phyloP scores from a whole-genome alignment of 1,284 basidiomycete genomes.

The Sanguinoderma infundibulare region DNA sequence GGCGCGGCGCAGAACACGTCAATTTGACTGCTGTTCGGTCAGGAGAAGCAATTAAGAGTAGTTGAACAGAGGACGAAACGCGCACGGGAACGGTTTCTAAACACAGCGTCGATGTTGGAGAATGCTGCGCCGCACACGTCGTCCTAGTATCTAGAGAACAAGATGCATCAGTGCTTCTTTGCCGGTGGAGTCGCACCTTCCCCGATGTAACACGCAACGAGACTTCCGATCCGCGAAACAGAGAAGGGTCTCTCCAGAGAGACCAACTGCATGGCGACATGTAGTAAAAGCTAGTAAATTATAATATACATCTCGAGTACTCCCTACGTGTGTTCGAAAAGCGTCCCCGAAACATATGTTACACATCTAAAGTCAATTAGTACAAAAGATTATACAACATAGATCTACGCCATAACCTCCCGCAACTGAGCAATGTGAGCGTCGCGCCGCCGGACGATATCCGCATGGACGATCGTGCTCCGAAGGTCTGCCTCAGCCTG shows the following conservation, averaged over 20 bases:
- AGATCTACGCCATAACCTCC: slow-evolving; percentile 28
- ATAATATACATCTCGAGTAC: neutral
- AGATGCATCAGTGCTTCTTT: neutral
- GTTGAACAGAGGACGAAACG: no score
- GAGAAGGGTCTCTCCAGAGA: no score
- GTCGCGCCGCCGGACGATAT: slow-evolving; percentile 70
- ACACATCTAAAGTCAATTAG: neutral
- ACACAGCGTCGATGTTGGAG: no score
- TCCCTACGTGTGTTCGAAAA: neutral
- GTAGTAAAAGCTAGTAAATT: no score
- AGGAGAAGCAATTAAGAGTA: no score
- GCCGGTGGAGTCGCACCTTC: no score
- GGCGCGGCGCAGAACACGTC: no score
- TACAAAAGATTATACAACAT: neutral
- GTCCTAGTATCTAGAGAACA: neutral
- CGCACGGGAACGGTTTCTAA: no score
- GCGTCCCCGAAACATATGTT: neutral
- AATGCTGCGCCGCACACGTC: no score
- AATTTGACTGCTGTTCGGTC: no score
- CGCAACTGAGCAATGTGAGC: slow-evolving; percentile 57
- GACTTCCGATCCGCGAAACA: neutral
- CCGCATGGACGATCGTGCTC: slow-evolving; percentile 63
- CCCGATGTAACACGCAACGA: no score
- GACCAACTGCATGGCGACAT: no score
- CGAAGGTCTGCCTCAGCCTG: slow-evolving; percentile 77